Base-by-base conservation (phyloP, 129 eudicot genomes). In the Tanacetum coccineum region DNA sequence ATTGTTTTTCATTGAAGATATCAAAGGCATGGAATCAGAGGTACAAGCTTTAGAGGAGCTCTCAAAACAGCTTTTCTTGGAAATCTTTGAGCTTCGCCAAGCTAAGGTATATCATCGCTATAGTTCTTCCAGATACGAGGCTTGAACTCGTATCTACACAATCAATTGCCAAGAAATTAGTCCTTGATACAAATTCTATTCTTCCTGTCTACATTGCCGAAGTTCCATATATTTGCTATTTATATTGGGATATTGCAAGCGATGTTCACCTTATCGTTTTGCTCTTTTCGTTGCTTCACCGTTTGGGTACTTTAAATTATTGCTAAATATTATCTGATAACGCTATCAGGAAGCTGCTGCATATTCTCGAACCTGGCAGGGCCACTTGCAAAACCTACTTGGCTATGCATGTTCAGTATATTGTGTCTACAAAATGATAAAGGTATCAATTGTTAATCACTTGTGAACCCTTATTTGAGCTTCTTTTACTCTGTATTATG, bases 291-390 rank as follows among this genome's bases (percentile, higher is more conserved):
- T 51, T 61, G 19, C 42, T 53, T 71, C 32, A 3, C 12, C 67
- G 42, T 46, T 62, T 25, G 48, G 42, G 6, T 73, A 52, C 40
- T 52, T 14, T 30, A 0, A 15, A 13, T 54, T 42, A 69, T 59
- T 21, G 13, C 57, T 17, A 36, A 60, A 32, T 68, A 72, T 47
- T 18, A 70, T 64, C 62, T 30, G 72, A 44, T 58, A 61, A 70
- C 59, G 9, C 13, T 71, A 70, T 39, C 84, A 93, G 99, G 99
- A 89, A 80, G 99, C 99, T 70, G 99, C 99, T 72, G 93, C 96
- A 74, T 93, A 82, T 78, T 93, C 99, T 70, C 84, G 95, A 77
- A 93, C 96, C 49, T 93, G 99, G 99, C 89, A 78, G 83, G 99
- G 99, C 71, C 99, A 93, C 80, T 36, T 93, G 85, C 99, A 93